Evolutionary conservation across 176 grass and related monocot species (phyloP), one percentile per base, ranked within the genome.

Genomic region (Thalia dealbata): DNA sequence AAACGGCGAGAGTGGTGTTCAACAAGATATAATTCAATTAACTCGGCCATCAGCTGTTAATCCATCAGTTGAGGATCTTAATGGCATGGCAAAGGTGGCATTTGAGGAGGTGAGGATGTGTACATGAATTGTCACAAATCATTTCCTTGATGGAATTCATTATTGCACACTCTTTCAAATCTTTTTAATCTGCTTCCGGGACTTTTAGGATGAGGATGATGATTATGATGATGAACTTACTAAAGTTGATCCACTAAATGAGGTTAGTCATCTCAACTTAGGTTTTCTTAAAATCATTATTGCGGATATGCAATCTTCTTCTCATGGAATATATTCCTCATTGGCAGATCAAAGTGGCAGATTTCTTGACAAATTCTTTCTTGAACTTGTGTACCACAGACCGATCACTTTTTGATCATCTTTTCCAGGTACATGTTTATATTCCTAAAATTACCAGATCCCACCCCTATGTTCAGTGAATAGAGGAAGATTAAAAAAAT

Each of bases 41-140:
- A 86, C 85, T 19, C 78, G 88, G 64, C 89, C 87, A 42, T 90
- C 85, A 45, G 86, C 82, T 81, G 64, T 74, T 64, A 88, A 78
- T 79, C 89, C 82, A 6, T 86, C 86, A 71, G 52, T 86, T 56
- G 81, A 97, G 78, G 87, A 92, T 71, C 82, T 97, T 61, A 82
- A 92, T 79, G 87, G 87, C 41, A 88, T 92, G 87, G 93, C 87
- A 3, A 92, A 92, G 82, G n/a, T n/a, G n/a, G 84, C 92, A 44
- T 87, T 92, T 74, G 87, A 92, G 52, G 87, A 92, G 84, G 93
- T 92, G 25, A 64, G 70, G 52, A 72, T 58, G 67, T 35, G 26
- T 52, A 75, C 32, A 38, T 38, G 32, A 4, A 22, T 13, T 66
- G 10, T 14, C 64, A 22, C 28, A 38, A 48, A 11, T 51, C 27